These are phyloP conservation scores for Biancaea sappan DNA, from an alignment of 306 rosid species.

Conservation along the genomic window DNA sequence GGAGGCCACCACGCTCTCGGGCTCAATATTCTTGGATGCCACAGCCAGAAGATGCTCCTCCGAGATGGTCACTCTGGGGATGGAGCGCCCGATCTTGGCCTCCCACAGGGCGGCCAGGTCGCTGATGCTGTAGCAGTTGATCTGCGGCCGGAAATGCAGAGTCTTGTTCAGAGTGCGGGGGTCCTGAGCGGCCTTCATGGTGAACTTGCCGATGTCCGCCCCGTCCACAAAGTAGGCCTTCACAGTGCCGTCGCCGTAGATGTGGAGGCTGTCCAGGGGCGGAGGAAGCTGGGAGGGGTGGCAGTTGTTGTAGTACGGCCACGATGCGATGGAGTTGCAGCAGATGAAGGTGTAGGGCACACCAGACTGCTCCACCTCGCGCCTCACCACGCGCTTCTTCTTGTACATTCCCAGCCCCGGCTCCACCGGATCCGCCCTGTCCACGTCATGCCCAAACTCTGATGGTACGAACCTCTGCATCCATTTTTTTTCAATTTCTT, in stretches of 20 bases:
- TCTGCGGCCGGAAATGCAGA: constrained; percentile 66
- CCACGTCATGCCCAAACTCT: constrained; percentile 78
- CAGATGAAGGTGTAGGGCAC: constrained; percentile 61
- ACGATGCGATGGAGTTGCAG: constrained; percentile 76
- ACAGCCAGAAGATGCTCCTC: constrained; percentile 51
- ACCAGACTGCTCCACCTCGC: constrained; percentile 41
- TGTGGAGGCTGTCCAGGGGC: constrained; percentile 59
- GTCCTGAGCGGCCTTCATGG: constrained; percentile 55
- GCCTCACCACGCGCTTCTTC: constrained; percentile 55
- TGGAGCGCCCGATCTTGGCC: constrained; percentile 52
- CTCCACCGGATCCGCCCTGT: constrained; percentile 69
- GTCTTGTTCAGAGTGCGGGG: constrained; percentile 49
- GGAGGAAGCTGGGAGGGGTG: constrained; percentile 67
- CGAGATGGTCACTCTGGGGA: constrained; percentile 59
- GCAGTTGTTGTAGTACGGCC: constrained; percentile 67
- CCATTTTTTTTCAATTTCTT: no score
- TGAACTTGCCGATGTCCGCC: constrained; percentile 62
- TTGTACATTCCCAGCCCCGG: constrained; percentile 63
- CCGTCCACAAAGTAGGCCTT: constrained; percentile 76
- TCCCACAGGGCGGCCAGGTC: constrained; percentile 76
- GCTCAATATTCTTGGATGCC: constrained; percentile 61
- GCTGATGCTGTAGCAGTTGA: constrained; percentile 50
- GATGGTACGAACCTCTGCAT: constrained; percentile 72
- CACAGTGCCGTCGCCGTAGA: constrained; percentile 71
- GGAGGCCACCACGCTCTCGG: constrained; percentile 68